Conservation (phyloP, 495 filamentous ascomycete species). For the Copromyces sp. region DNA sequence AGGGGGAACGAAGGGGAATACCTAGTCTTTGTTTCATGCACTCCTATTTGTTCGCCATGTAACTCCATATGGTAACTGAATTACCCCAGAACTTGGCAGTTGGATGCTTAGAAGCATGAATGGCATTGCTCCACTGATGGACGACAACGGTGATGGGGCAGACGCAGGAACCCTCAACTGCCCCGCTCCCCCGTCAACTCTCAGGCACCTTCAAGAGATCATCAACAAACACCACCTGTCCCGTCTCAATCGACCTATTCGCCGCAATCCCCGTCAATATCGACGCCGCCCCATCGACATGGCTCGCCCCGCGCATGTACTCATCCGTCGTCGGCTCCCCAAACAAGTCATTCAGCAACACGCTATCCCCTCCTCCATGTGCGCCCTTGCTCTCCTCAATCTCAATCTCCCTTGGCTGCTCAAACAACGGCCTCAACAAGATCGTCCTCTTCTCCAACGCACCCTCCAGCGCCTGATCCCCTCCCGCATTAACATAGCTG, state of each 20-base stretch:
- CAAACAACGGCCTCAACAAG: conserved; percentile 30
- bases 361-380: conserved; percentile 36
- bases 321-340: conserved; percentile 31
- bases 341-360: conserved; percentile 37
- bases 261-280: conserved; percentile 50
- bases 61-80: not conserved
- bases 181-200: not conserved
- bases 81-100: not conserved
- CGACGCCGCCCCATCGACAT: conserved; percentile 45
- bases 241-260: conserved; percentile 45
- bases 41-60: not conserved
- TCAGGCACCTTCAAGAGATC: conserved; percentile 28
- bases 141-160: not conserved
- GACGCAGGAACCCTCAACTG: not conserved
- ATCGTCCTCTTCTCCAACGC: conserved; percentile 30
- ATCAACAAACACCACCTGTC: conserved; percentile 38
- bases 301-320: conserved; percentile 34
- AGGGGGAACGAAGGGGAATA: not conserved
- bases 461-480: conserved; percentile 35
- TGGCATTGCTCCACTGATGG: not conserved
- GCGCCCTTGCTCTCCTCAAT: conserved; percentile 29
- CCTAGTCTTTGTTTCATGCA: not conserved
- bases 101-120: not conserved
- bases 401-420: conserved; percentile 34
- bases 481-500: conserved; percentile 39